These are phyloP conservation scores for Borovskyia barvae DNA, from an alignment of 208 protist genomes.

Conservation along the genomic window DNA sequence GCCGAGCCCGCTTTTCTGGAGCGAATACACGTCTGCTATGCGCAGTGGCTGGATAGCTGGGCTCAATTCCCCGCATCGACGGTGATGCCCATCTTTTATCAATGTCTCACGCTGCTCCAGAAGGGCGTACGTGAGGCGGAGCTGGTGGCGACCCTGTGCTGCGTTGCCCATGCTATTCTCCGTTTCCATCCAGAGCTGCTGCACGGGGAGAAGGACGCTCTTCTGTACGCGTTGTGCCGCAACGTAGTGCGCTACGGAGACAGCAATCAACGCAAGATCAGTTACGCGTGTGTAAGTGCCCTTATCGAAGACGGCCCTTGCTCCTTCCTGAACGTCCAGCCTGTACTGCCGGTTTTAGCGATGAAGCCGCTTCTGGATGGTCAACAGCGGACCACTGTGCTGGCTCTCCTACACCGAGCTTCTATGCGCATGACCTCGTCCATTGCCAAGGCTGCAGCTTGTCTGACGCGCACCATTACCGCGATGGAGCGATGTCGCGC, in stretches of 20 bases:
- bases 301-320: slow-evolving; percentile 55
- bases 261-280: slow-evolving; percentile 46
- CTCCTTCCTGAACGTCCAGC: slow-evolving; percentile 39
- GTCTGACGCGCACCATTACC: slow-evolving; percentile 47
- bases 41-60: slow-evolving; percentile 58
- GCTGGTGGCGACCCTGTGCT: slow-evolving; percentile 45
- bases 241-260: slow-evolving; percentile 34
- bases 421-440: slow-evolving; percentile 31
- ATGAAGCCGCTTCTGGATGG: slow-evolving; percentile 52
- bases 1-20: slow-evolving; percentile 29
- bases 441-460: slow-evolving; percentile 54
- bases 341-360: slow-evolving; percentile 35
- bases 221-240: slow-evolving; percentile 72
- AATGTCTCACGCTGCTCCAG: slow-evolving; percentile 54
- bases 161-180: slow-evolving; percentile 64
- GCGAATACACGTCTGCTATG: slow-evolving; percentile 56
- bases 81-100: slow-evolving; percentile 30
- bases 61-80: slow-evolving; percentile 24
- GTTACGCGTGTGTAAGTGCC: slow-evolving; percentile 49
- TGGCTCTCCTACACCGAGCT: slow-evolving; percentile 58
- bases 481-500: slow-evolving; percentile 53
- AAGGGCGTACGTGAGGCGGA: slow-evolving; percentile 31
- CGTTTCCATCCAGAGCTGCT: slow-evolving; percentile 28
- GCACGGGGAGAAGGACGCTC: slow-evolving; percentile 36
- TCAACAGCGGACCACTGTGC: slow-evolving; percentile 65